phyloP scores from a whole-genome alignment of 2,329 filamentous ascomycete genomes.

The Sclerotinia sclerotiorum region DNA sequence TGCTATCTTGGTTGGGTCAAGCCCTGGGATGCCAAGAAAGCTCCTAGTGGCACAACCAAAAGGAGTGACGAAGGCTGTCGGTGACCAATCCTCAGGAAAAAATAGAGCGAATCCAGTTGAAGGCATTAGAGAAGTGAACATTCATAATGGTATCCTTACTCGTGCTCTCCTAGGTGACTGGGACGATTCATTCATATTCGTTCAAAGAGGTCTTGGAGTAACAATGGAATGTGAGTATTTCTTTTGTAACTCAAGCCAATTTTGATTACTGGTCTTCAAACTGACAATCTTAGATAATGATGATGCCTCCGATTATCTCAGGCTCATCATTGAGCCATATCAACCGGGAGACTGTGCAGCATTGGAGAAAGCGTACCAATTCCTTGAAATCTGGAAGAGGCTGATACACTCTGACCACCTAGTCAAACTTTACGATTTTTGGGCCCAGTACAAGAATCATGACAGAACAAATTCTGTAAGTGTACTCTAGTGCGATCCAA shows the following conservation, averaged over 20 bases:
- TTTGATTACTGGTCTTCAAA: background rate
- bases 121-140: constrained; percentile 6
- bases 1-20: background rate
- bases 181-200: background rate
- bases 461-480: background rate
- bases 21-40: background rate
- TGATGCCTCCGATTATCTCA: background rate
- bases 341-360: constrained; percentile 4
- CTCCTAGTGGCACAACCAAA: background rate
- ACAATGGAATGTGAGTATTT: background rate
- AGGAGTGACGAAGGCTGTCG: background rate
- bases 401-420: constrained; percentile 13
- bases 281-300: constrained; percentile 8
- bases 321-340: constrained; percentile 10
- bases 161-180: constrained; percentile 12
- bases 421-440: constrained; percentile 12
- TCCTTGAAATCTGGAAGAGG: constrained; percentile 12
- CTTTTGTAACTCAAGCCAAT: background rate
- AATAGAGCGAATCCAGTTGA: background rate
- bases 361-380: background rate
- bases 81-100: background rate
- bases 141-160: background rate
- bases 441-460: constrained; percentile 12
- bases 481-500: background rate
- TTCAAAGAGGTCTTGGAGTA: constrained; percentile 12